Evolutionary conservation across 768 basidiomycete species (phyloP).

Genomic region (Mycena belliarum): DNA sequence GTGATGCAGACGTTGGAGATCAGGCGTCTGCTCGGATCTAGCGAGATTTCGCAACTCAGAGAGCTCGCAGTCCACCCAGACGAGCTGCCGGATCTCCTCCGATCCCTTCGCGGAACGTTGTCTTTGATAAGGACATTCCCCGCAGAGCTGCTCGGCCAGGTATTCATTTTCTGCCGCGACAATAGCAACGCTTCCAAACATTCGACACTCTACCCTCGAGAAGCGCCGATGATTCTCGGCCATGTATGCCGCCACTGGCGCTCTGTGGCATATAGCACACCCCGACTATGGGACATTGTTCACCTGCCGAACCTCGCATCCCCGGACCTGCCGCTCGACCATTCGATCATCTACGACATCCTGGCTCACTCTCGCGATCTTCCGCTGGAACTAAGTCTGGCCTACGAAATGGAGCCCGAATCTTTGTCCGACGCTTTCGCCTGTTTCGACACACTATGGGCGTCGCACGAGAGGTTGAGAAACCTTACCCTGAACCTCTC

Average conservation of each 20-base stretch:
- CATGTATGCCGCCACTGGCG: slow-evolving; percentile 3
- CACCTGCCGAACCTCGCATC: not conserved
- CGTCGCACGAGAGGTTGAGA: not conserved
- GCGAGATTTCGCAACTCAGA: too few species aligned
- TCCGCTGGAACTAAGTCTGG: not conserved
- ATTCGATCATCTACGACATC: too few species aligned
- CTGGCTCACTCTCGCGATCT: not conserved
- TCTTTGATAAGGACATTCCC: not conserved
- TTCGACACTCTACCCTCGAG: not conserved
- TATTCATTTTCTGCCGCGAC: not conserved
- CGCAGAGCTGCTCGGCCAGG: not conserved
- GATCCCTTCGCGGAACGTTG: not conserved
- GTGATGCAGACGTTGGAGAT: too few species aligned
- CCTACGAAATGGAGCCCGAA: not conserved
- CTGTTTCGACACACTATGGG: not conserved
- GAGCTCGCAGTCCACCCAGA: not conserved
- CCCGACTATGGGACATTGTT: not conserved
- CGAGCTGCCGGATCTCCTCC: not conserved
- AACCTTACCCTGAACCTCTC: too few species aligned
- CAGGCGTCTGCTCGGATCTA: too few species aligned
- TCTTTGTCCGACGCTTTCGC: not conserved
- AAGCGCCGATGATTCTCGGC: not conserved
- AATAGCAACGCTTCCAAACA: not conserved
- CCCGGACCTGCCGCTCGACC: not conserved
- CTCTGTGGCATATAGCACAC: not conserved